A percentile compares a stretch with the other conserved stretches of the same genome.
These are phyloP conservation scores for Castanospermum australe DNA, from an alignment of 306 rosid genomes.

Conservation along the genomic window DNA sequence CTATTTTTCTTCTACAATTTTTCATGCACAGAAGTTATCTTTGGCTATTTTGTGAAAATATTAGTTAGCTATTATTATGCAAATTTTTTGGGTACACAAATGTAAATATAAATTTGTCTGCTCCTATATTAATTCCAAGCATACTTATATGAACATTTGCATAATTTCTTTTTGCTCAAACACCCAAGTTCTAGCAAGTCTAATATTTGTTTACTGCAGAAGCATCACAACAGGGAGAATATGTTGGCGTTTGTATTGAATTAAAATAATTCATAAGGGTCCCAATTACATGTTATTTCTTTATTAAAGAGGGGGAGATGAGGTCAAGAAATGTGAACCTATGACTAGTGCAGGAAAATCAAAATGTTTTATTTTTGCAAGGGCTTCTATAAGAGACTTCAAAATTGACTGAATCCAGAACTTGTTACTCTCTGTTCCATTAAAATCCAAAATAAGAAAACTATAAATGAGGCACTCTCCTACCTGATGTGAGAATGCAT, in stretches of 20 bases:
- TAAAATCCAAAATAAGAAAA: not conserved
- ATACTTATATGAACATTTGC: not conserved
- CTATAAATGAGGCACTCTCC: not conserved
- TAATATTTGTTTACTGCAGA: not conserved
- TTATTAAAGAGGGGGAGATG: not conserved
- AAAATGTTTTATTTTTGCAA: not conserved
- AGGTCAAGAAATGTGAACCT: not conserved
- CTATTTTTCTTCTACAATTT: not conserved
- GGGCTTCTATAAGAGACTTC: not conserved
- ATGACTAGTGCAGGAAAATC: not conserved
- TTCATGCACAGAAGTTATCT: not conserved
- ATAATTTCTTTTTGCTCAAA: not conserved
- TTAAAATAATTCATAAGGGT: not conserved
- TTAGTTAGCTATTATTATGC: not conserved
- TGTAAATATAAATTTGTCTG: not conserved
- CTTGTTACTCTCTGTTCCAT: not conserved
- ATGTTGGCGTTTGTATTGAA: not conserved
- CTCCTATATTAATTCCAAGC: not conserved
- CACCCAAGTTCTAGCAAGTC: not conserved
- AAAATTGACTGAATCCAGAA: not conserved
- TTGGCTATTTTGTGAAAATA: not conserved
- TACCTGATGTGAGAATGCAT: constrained; percentile 71
- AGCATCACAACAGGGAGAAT: not conserved
- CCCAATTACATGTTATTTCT: not conserved
- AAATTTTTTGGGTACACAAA: not conserved